phyloP scores from a whole-genome alignment of 2,329 filamentous ascomycete genomes.

The Botrytis hyacinthi region DNA sequence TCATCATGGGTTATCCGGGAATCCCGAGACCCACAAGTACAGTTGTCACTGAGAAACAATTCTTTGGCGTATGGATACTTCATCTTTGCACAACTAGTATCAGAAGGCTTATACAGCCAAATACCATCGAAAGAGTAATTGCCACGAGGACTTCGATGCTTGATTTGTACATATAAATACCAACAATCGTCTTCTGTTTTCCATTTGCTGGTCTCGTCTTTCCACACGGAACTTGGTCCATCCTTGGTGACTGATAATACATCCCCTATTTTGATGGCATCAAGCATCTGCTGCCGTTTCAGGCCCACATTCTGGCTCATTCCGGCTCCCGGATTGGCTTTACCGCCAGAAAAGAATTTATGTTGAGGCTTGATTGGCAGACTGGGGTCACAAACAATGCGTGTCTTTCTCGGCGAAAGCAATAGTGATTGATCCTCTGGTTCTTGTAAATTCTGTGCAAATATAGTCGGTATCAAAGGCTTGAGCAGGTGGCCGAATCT shows the following conservation, averaged over 20 bases:
- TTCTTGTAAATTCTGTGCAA: constrained; percentile 34
- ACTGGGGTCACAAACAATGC: background rate
- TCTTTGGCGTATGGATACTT: constrained; percentile 71
- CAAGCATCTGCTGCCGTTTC: constrained; percentile 40
- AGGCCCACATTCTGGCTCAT: constrained; percentile 8
- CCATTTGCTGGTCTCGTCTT: constrained; percentile 45
- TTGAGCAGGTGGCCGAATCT: constrained; percentile 56
- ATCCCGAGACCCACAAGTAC: constrained; percentile 54
- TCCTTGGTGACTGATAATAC: constrained; percentile 49
- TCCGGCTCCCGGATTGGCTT: background rate
- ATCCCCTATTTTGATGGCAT: constrained; percentile 51
- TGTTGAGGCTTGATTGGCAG: background rate
- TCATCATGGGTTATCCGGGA: constrained; percentile 52
- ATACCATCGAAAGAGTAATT: constrained; percentile 57
- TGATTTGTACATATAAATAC: constrained; percentile 67
- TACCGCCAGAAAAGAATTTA: background rate
- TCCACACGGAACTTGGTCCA: constrained; percentile 54
- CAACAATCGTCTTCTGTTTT: constrained; percentile 53
- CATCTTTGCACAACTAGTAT: constrained; percentile 68
- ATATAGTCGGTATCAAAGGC: constrained; percentile 33
- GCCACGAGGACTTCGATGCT: constrained; percentile 43
- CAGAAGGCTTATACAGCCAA: constrained; percentile 70
- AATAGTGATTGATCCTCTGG: background rate
- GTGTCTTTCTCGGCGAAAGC: constrained; percentile 12
- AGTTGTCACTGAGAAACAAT: constrained; percentile 73